Conservation (phyloP, 1,284 basidiomycete genomes). For the Cryptococcus depauperatus region DNA sequence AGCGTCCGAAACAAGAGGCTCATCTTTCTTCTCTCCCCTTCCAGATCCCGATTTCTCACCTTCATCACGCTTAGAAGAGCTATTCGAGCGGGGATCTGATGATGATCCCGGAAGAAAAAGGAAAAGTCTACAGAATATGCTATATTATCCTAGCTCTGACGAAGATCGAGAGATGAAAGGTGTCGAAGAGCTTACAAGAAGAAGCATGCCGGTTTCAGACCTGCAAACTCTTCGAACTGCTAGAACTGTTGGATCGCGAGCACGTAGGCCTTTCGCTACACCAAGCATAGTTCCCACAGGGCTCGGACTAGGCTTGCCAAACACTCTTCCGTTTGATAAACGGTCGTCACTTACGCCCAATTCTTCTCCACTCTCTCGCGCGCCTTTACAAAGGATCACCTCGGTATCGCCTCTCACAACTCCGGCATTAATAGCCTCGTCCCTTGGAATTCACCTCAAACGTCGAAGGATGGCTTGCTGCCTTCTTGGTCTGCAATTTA, state of each 20-base stretch:
- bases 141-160: constrained; percentile 23
- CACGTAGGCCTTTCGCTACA: constrained; percentile 7
- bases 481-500: constrained; percentile 33
- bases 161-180: constrained; percentile 3
- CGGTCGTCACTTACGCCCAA: constrained; percentile 5
- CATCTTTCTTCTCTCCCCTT: constrained; percentile 6
- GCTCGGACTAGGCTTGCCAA: constrained; percentile 3
- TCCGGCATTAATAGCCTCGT: constrained; percentile 33
- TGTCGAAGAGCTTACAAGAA: constrained; percentile 13
- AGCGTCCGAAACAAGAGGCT: constrained; percentile 4
- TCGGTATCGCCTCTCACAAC: constrained; percentile 33
- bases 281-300: constrained; percentile 2
- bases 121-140: constrained; percentile 29
- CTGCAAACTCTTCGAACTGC: constrained; percentile 19
- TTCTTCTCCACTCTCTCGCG: constrained; percentile 2
- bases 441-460: constrained; percentile 34
- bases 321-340: constrained; percentile 3
- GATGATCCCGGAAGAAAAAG: constrained; percentile 20
- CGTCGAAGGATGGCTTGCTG: constrained; percentile 35
- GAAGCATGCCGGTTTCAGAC: constrained; percentile 22
- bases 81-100: constrained; percentile 4
- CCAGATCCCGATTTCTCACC: constrained; percentile 3
- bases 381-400: constrained; percentile 8
- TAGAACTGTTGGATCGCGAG: constrained; percentile 13
- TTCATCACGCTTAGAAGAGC: constrained; percentile 4